Percentiles rank a stretch among this genome's conserved stretches.
Conservation (phyloP, 345 rosid species). For the Turnera subulata region DNA sequence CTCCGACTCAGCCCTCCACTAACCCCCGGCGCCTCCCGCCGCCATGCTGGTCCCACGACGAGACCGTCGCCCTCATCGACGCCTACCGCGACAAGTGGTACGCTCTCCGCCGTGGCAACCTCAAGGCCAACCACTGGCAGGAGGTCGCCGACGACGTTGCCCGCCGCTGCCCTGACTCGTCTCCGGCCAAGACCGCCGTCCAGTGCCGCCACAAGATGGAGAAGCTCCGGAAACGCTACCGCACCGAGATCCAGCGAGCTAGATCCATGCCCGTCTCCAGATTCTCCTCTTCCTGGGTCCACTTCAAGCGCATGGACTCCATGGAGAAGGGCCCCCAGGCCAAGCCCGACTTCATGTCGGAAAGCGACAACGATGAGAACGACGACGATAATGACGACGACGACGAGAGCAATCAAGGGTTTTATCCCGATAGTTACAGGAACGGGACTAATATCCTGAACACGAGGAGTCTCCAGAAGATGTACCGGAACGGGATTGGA, state of each 20-base stretch:
- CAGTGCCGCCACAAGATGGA: conserved; percentile 99
- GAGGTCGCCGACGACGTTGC: conserved; percentile 77
- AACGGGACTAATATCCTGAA: conserved; percentile 27
- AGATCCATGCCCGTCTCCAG: conserved; percentile 76
- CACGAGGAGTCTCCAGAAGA: conserved; percentile 49
- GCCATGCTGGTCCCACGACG: conserved; percentile 92
- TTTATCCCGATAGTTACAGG: conserved; percentile 32
- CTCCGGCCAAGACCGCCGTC: conserved; percentile 70
- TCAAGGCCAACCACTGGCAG: conserved; percentile 93
- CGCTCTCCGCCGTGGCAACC: conserved; percentile 82
- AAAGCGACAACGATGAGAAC: conserved; percentile 31
- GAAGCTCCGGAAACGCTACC: conserved; percentile 85
- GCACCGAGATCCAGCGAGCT: conserved; percentile 85
- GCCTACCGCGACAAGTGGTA: conserved; percentile 87
- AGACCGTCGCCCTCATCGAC: conserved; percentile 75
- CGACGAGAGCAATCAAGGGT: conserved; percentile 38
- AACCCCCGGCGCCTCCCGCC: conserved; percentile 84
- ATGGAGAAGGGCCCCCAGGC: conserved; percentile 69
- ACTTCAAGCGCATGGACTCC: conserved; percentile 75
- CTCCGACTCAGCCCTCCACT: conserved; percentile 14
- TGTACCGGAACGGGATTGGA: conserved; percentile 51
- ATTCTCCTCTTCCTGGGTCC: conserved; percentile 85
- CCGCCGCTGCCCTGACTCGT: conserved; percentile 52
- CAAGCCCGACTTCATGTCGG: conserved; percentile 31
- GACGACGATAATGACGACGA: conserved; percentile 40